phyloP scores from a whole-genome alignment of 371 early-diverging fungal genomes.

The Mortierella sp. region DNA sequence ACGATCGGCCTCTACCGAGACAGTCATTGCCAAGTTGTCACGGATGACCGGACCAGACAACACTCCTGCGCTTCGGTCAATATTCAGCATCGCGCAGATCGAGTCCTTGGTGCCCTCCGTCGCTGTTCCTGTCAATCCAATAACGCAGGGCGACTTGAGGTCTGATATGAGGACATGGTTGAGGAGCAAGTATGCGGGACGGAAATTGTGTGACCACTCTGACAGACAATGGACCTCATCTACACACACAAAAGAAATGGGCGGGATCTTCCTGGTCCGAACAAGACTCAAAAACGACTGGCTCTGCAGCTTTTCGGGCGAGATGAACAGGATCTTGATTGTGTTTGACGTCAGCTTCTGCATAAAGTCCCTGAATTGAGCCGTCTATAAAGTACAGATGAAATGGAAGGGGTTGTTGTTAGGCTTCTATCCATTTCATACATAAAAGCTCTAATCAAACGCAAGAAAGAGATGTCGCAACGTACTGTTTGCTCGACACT shows the following conservation, averaged over 20 bases:
- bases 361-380: constrained; percentile 55
- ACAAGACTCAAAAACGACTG: constrained; percentile 64
- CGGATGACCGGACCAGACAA: constrained; percentile 64
- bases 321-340: constrained; percentile 73
- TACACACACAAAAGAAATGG: constrained; percentile 69
- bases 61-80: constrained; percentile 60
- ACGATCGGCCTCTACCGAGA: constrained; percentile 56
- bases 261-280: constrained; percentile 59
- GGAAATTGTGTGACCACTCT: constrained; percentile 92
- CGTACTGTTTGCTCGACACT: constrained; percentile 76
- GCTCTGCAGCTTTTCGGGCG: constrained; percentile 74
- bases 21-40: constrained; percentile 67
- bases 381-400: constrained; percentile 17
- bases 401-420: neutral
- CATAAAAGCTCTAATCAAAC: neutral
- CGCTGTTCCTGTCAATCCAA: constrained; percentile 89
- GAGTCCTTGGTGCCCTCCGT: constrained; percentile 69
- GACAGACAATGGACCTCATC: constrained; percentile 91
- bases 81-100: constrained; percentile 66
- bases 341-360: constrained; percentile 57
- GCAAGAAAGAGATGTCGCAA: constrained; percentile 51
- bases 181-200: constrained; percentile 70
- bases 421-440: neutral
- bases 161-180: constrained; percentile 58
- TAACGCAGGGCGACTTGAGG: constrained; percentile 70